Percentiles rank a stretch among this genome's conserved stretches.
phyloP scores from a whole-genome alignment of 2,329 filamentous ascomycete species.

The Colletotrichum cordylinicola region DNA sequence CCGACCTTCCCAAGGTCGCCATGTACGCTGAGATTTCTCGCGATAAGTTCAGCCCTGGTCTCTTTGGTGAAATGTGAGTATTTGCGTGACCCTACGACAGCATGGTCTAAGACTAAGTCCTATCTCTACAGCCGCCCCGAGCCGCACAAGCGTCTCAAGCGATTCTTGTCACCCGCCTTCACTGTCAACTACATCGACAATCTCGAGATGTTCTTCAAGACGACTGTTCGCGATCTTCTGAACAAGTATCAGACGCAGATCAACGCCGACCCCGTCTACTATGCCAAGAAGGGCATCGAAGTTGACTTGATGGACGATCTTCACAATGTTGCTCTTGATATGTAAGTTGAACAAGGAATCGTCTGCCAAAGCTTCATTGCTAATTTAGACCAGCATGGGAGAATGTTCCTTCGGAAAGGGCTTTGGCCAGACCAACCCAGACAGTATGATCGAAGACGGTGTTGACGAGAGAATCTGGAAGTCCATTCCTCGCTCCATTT shows the following conservation, averaged over 20 bases:
- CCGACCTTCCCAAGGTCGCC: slow-evolving; percentile 27
- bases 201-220: slow-evolving; percentile 26
- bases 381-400: slow-evolving; percentile 22
- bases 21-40: slow-evolving; percentile 28
- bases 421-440: slow-evolving; percentile 29
- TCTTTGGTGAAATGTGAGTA: slow-evolving; percentile 27
- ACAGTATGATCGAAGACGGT: slow-evolving; percentile 11
- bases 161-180: slow-evolving; percentile 29
- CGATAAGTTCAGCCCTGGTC: slow-evolving; percentile 22
- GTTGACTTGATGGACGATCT: slow-evolving; percentile 31
- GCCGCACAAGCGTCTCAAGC: slow-evolving; percentile 29
- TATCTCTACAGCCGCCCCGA: slow-evolving; percentile 22
- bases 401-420: slow-evolving; percentile 31
- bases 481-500: slow-evolving; percentile 18
- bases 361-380: background rate
- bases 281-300: slow-evolving; percentile 23
- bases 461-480: slow-evolving; percentile 13
- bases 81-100: too few relatives aligned
- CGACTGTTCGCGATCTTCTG: slow-evolving; percentile 20
- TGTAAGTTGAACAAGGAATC: background rate
- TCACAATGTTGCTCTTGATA: slow-evolving; percentile 31
- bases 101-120: background rate
- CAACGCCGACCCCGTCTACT: background rate
- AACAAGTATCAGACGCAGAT: slow-evolving; percentile 9
- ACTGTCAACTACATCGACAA: slow-evolving; percentile 31